phyloP scores from a whole-genome alignment of 192 early-diverging fungal species.

The Kappamyces sp. region DNA sequence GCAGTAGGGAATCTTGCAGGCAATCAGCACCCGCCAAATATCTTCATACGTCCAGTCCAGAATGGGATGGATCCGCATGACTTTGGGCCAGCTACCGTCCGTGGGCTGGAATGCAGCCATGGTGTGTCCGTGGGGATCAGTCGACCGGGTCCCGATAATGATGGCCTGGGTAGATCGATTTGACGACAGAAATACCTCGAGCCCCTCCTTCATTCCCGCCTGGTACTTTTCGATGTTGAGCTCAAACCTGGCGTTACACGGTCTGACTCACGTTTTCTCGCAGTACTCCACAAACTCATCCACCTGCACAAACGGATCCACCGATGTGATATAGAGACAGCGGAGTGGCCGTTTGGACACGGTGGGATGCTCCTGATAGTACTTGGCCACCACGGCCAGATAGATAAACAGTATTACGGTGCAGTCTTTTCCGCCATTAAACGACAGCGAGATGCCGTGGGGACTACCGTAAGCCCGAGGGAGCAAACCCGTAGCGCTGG shows the following conservation, averaged over 20 bases:
- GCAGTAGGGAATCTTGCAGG: conserved; percentile 74
- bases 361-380: conserved; percentile 42
- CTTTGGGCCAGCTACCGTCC: conserved; percentile 83
- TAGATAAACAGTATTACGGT: conserved; percentile 83
- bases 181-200: conserved; percentile 62
- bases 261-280: conserved; percentile 26
- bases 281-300: conserved; percentile 79
- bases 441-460: conserved; percentile 66
- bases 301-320: conserved; percentile 77
- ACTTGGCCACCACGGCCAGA: conserved; percentile 54
- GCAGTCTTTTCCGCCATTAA: conserved; percentile 98
- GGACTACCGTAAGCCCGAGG: conserved; percentile 31
- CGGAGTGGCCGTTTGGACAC: not conserved
- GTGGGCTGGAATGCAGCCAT: conserved; percentile 45
- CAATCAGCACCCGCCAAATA: conserved; percentile 72
- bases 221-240: conserved; percentile 60
- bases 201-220: conserved; percentile 72
- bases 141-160: conserved; percentile 65
- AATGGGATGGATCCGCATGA: conserved; percentile 89
- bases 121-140: conserved; percentile 37
- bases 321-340: conserved; percentile 67
- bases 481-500: no score
- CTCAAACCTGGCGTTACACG: conserved; percentile 50
- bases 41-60: conserved; percentile 83
- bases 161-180: conserved; percentile 61